phyloP scores from a whole-genome alignment of 2,329 filamentous ascomycete species.

The Colletotrichum aenigma region DNA sequence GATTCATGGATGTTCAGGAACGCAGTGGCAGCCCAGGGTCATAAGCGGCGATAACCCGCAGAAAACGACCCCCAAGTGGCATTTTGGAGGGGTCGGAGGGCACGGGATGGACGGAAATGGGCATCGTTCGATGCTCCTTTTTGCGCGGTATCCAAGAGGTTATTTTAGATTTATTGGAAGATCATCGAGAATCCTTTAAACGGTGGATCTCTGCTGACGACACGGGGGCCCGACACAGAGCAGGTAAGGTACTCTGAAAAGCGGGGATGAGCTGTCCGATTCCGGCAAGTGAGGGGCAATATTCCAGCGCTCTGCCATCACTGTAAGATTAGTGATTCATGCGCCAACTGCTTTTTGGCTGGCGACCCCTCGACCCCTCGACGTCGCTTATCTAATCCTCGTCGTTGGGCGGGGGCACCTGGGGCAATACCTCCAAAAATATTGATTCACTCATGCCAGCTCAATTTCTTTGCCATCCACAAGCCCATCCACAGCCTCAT shows the following conservation, averaged over 20 bases:
- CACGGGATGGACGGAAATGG: not conserved
- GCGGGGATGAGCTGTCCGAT: not conserved
- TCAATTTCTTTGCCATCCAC: constrained; percentile 18
- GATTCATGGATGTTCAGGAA: not conserved
- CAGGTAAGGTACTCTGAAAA: not conserved
- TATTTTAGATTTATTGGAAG: constrained; percentile 18
- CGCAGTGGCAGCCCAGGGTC: not conserved
- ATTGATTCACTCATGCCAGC: constrained; percentile 11
- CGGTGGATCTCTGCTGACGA: constrained; percentile 14
- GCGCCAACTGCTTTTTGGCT: not conserved
- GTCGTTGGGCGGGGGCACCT: not conserved
- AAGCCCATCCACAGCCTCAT: constrained; percentile 7
- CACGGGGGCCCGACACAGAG: not conserved
- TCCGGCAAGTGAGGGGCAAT: constrained; percentile 15
- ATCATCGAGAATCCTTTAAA: constrained; percentile 12
- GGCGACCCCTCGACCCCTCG: not conserved
- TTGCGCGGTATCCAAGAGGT: constrained; percentile 4
- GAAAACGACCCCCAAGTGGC: not conserved
- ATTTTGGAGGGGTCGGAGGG: not conserved
- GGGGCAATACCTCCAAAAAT: constrained; percentile 8
- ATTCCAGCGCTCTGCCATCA: not conserved
- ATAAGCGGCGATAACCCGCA: not conserved
- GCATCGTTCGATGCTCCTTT: constrained; percentile 4
- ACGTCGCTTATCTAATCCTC: constrained; percentile 20
- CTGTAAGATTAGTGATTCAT: constrained; percentile 16